phyloP scores from a whole-genome alignment of 2,329 filamentous ascomycete genomes.

The Cladosporium cucumerinum region DNA sequence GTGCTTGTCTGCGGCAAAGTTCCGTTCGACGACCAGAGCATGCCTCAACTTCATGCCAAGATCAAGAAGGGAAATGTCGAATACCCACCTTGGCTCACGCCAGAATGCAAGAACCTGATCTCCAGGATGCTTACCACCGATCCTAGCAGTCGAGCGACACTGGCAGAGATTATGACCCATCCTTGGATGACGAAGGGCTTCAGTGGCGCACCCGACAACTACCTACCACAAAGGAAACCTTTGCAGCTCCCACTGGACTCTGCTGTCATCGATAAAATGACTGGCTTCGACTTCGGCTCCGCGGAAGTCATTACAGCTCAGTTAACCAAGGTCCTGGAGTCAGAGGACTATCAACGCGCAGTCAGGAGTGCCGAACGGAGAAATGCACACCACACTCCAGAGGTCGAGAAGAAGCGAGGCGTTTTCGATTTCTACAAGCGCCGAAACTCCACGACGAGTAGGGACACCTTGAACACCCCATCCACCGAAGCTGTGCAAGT shows the following conservation, averaged over 20 bases:
- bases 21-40: slow-evolving; percentile 97
- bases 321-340: slow-evolving; percentile 81
- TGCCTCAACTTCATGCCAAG: slow-evolving; percentile 96
- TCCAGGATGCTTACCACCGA: slow-evolving; percentile 96
- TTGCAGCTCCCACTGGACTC: slow-evolving; percentile 79
- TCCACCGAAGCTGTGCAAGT: slow-evolving; percentile 81
- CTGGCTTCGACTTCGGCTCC: slow-evolving; percentile 93
- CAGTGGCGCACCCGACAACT: slow-evolving; percentile 81
- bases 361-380: slow-evolving; percentile 68
- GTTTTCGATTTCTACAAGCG: slow-evolving; percentile 98
- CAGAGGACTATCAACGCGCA: slow-evolving; percentile 87
- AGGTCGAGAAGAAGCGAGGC: slow-evolving; percentile 80
- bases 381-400: slow-evolving; percentile 55
- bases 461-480: slow-evolving; percentile 79
- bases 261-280: slow-evolving; percentile 87
- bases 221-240: slow-evolving; percentile 75
- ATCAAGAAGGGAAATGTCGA: slow-evolving; percentile 97
- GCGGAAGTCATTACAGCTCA: slow-evolving; percentile 79
- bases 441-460: slow-evolving; percentile 81
- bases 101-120: slow-evolving; percentile 88
- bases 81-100: slow-evolving; percentile 88
- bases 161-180: slow-evolving; percentile 90
- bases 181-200: slow-evolving; percentile 96
- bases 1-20: slow-evolving; percentile 97
- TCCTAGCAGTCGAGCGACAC: slow-evolving; percentile 76